Evolutionary conservation across 495 filamentous ascomycete species (phyloP).

Genomic region (Aspergillus coremiiformis): DNA sequence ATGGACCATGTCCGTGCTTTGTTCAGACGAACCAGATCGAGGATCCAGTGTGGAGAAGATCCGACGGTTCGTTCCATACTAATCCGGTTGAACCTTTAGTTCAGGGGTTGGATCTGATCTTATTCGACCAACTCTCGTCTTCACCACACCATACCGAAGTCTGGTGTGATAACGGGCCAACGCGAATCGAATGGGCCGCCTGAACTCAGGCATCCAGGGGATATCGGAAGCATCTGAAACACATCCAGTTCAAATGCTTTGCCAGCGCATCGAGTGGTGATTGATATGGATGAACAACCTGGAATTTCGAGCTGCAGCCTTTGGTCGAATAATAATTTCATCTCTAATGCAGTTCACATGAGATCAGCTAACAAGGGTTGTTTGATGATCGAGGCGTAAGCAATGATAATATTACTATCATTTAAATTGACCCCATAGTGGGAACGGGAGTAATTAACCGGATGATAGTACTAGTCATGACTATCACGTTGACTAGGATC

Average conservation of each 20-base stretch:
- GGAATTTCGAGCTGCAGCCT: background rate
- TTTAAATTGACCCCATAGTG: background rate
- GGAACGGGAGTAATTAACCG: too few relatives aligned
- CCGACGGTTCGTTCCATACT: slow-evolving; percentile 3
- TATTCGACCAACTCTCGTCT: background rate
- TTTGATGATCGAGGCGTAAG: background rate
- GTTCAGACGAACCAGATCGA: slow-evolving; percentile 6
- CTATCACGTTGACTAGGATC: too few relatives aligned
- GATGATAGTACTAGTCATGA: too few relatives aligned
- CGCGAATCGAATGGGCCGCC: background rate
- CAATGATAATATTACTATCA: background rate
- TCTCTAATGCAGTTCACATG: background rate
- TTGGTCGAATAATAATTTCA: background rate
- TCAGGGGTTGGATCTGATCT: background rate
- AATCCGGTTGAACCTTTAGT: background rate
- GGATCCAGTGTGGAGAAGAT: slow-evolving; percentile 4
- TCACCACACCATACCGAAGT: too few relatives aligned
- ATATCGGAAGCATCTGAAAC: too few relatives aligned
- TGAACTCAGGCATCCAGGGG: background rate
- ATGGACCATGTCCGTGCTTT: slow-evolving; percentile 2
- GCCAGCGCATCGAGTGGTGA: background rate
- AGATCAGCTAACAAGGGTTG: background rate
- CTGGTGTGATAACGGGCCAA: too few relatives aligned
- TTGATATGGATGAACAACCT: background rate
- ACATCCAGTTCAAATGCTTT: background rate